Evolutionary conservation across 1,284 basidiomycete genomes (phyloP).

Genomic region (Puccinia hordei): DNA sequence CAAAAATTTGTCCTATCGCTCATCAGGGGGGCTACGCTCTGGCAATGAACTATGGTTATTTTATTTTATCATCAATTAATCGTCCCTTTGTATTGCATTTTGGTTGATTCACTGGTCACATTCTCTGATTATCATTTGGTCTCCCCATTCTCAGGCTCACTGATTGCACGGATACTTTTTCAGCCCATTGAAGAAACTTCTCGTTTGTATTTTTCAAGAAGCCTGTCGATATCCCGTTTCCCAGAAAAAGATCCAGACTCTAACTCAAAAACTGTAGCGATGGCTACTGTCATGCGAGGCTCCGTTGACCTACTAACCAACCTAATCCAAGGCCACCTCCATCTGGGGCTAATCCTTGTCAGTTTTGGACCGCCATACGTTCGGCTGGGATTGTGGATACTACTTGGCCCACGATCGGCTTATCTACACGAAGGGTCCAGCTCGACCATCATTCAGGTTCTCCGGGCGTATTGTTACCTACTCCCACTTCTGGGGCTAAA

Average conservation of each 20-base stretch:
- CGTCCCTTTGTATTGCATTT: neutral
- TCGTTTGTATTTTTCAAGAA: conserved; percentile 79
- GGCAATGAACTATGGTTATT: conserved; percentile 84
- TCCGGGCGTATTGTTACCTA: conserved; percentile 72
- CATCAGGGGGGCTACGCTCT: conserved; percentile 92
- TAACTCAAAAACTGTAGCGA: conserved; percentile 5
- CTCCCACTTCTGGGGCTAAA: conserved; percentile 85
- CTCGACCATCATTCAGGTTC: conserved; percentile 71
- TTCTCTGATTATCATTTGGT: neutral
- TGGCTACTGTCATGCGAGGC: neutral
- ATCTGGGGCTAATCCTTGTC: conserved; percentile 70
- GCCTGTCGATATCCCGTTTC: conserved; percentile 60
- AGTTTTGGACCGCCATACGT: conserved; percentile 73
- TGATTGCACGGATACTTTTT: conserved; percentile 84
- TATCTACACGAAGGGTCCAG: conserved; percentile 70
- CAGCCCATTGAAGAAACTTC: conserved; percentile 90
- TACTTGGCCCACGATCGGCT: conserved; percentile 63
- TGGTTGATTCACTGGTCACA: neutral
- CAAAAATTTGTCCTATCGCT: conserved; percentile 74
- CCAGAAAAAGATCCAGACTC: conserved; percentile 43
- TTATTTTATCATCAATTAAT: neutral
- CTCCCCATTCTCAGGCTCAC: conserved; percentile 68
- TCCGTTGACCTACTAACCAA: conserved; percentile 60
- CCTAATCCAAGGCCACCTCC: conserved; percentile 70
- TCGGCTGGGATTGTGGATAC: conserved; percentile 68